phyloP scores from a whole-genome alignment of 257 asterid genomes.

The Echium plantagineum region DNA sequence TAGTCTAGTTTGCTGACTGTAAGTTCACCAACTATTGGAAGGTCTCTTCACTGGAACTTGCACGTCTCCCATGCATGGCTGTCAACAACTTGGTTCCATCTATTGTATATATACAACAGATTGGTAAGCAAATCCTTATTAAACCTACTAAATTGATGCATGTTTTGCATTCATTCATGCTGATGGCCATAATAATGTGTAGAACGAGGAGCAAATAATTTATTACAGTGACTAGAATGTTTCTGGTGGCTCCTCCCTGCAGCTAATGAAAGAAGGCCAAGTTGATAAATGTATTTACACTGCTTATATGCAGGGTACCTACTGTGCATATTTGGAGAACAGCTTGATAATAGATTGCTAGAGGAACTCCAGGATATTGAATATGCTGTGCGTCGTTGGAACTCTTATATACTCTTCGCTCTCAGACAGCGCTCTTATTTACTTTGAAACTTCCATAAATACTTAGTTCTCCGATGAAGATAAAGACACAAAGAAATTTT shows the following conservation, averaged over 20 bases:
- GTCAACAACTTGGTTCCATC: constrained; percentile 55
- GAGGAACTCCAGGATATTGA: constrained; percentile 78
- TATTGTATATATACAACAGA: constrained; percentile 81
- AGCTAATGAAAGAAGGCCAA: not conserved
- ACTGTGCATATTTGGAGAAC: constrained; percentile 79
- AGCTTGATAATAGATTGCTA: constrained; percentile 48
- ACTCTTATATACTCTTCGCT: constrained; percentile 1
- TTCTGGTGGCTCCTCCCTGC: not conserved
- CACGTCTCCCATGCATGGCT: constrained; percentile 60
- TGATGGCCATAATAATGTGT: not conserved
- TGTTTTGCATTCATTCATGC: not conserved
- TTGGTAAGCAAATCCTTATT: constrained; percentile 43
- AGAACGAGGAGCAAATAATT: not conserved
- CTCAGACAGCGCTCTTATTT: constrained; percentile 13
- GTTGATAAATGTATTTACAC: not conserved
- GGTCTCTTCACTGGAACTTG: constrained; percentile 87
- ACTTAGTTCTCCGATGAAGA: constrained; percentile 77
- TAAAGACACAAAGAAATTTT: constrained; percentile 65
- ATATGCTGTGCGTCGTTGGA: constrained; percentile 59
- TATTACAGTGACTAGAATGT: not conserved
- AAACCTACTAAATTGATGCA: constrained; percentile 6
- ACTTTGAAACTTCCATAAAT: constrained; percentile 11
- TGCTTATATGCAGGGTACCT: constrained; percentile 67
- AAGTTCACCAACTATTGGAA: constrained; percentile 26
- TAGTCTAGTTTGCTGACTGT: constrained; percentile 6